Base-by-base conservation (phyloP, 371 early-diverging fungal species). In the Mortierella sp. region DNA sequence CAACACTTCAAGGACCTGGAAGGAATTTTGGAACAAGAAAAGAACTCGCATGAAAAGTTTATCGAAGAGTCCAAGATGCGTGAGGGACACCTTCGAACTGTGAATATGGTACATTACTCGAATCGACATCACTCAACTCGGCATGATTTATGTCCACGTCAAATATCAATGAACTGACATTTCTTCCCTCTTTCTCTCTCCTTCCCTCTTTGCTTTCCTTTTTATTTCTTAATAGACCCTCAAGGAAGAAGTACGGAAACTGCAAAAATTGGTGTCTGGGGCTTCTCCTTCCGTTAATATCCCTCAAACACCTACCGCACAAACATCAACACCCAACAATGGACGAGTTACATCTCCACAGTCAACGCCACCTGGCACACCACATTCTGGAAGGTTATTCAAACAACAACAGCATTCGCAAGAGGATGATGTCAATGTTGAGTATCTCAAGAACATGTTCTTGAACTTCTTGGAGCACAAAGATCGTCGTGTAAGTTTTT, bases 391-490 rank as follows among this genome's bases (percentile, higher is more conserved):
- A 38, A 66, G 59, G 48, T 73, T 53, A 58, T 55, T 66, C 48
- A 72, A 50, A 65, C 75, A 60, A 53, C 84, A 62, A 60, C 74
- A 62, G 58, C 84, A 61, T 52, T 79, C 62, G 60, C 84, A 43
- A 7, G 75, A 65, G 0, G 92, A 89, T 40, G 87, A 85, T 63
- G 80, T 93, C 55, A 94, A 94, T 66, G 72, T 94, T n/a, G 96
- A 97, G 77, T 97, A 97, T 70, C 79, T 97, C 64, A 90, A 93
- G 71, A 92, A 94, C 67, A 92, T 97, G 11, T 76, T 97, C 57
- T 78, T 97, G 53, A 94, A 92, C 70, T 97, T 96, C 82, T 86
- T 97, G 69, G 96, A 97, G 83, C 88, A 89, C 60, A 93, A 90
- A 76, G 90, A 92, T 6, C 89, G 89, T 61, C 85, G 94, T 45